These are phyloP conservation scores for Centaurea solstitialis DNA, from an alignment of 129 eudicot species.

Conservation along the genomic window DNA sequence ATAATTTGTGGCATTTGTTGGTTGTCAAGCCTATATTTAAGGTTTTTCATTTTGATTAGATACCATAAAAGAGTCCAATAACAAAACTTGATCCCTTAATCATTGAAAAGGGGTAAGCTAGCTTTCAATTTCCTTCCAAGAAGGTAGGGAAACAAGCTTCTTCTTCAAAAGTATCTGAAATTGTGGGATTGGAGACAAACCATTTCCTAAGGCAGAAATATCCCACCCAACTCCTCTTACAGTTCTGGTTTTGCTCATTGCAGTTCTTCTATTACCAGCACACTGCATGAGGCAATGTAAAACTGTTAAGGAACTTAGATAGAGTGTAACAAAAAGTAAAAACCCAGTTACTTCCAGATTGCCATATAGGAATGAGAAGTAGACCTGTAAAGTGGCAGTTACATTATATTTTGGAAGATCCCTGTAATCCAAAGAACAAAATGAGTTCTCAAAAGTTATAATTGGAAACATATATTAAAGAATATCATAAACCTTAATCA, in stretches of 20 bases:
- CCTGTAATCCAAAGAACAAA: slow-evolving; percentile 49
- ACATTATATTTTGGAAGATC: slow-evolving; percentile 84
- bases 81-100: background rate
- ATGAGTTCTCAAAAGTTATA: background rate
- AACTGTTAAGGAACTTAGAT: background rate
- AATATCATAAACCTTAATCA: background rate
- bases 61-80: background rate
- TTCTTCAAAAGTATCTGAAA: background rate
- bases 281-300: slow-evolving; percentile 52
- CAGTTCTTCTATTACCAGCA: slow-evolving; percentile 98
- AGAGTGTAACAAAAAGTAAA: slow-evolving; percentile 6
- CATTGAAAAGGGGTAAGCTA: slow-evolving; percentile 3
- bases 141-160: background rate
- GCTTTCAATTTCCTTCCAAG: background rate
- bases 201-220: slow-evolving; percentile 90
- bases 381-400: slow-evolving; percentile 88
- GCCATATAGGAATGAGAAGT: background rate
- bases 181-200: slow-evolving; percentile 36
- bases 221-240: slow-evolving; percentile 99
- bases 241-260: slow-evolving; percentile 89
- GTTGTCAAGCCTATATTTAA: background rate
- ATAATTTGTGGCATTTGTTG: background rate
- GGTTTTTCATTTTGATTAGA: background rate
- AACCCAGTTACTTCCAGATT: background rate
- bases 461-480: background rate